Evolutionary conservation across 2,329 filamentous ascomycete species (phyloP), one percentile per base, ranked within the genome.

Genomic region (Teratosphaeria nubilosa): DNA sequence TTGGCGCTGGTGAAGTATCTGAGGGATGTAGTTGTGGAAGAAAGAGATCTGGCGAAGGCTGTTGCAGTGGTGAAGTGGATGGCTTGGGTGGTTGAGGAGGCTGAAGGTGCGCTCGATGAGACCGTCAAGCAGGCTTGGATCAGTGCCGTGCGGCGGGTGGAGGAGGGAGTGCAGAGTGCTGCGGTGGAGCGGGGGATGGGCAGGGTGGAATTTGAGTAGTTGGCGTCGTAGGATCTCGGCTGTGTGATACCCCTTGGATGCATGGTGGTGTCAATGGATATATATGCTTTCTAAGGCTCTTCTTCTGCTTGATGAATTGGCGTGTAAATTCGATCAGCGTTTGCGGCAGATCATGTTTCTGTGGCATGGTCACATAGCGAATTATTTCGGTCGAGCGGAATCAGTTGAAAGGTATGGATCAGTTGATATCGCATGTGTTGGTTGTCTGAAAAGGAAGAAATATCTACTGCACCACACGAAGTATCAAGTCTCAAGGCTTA

Each of bases 21-120:
- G 31, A 77, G 71, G 5, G 81, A 80, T 27, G 89, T 97, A 0
- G 80, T 96, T 0, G 31, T 64, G 5, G 86, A 92, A 58, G 94
- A 97, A 72, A 78, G 81, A 59, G 86, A 96, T 69, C 79, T 94
- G 74, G 80, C 81, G 5, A 96, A 95, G 73, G 88, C 83, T 0
- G 79, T 83, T 1, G 81, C 82, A 13, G 73, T 94, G 20, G 80
- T 87, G 13, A 83, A 79, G 63, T 95, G 90, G 89, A 60, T 78
- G 37, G 68, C 55, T 3, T 79, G 73, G 70, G 67, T 78, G 11
- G 62, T 77, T 32, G 68, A 61, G 24, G 64, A 68, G 45, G 59
- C 48, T 53, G 58, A 57, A 54, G 53, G 62, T 60, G 45, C 73
- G 71, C 71, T 56, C 1, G 22, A 4, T 11, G 67, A 58, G 53